Conservation (phyloP, 2,329 filamentous ascomycete species). For the Pestalotiopsis sp. region DNA sequence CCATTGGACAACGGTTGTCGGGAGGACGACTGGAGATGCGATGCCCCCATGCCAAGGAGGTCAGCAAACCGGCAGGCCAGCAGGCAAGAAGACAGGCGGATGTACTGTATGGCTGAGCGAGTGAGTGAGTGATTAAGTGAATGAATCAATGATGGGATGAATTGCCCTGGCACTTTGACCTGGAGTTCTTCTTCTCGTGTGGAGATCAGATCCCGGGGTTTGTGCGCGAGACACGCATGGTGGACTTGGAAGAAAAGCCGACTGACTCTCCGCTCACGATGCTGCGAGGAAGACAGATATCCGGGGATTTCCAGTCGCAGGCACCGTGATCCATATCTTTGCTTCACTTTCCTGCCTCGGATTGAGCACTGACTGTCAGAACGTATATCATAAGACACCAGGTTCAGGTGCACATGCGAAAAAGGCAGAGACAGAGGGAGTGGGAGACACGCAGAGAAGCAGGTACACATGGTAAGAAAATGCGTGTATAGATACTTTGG, state of each 20-base stretch:
- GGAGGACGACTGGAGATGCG: background rate
- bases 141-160: background rate
- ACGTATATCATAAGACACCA: background rate
- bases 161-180: background rate
- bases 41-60: background rate
- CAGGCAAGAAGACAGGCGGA: background rate
- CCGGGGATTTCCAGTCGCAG: background rate
- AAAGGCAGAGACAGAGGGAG: too few species aligned
- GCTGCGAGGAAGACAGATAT: background rate
- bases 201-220: background rate
- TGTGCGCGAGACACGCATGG: background rate
- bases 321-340: background rate
- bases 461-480: too few species aligned
- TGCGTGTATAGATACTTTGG: background rate
- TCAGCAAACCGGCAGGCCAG: background rate
- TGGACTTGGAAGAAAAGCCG: background rate
- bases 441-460: too few species aligned
- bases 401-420: background rate
- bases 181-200: background rate
- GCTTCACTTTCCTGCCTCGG: background rate
- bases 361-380: background rate
- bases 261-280: background rate
- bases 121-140: background rate
- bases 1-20: conserved; percentile 4
- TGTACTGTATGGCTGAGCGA: background rate